Evolutionary conservation across 768 basidiomycete species (phyloP).

Genomic region (Neoboletus subvelutipes): DNA sequence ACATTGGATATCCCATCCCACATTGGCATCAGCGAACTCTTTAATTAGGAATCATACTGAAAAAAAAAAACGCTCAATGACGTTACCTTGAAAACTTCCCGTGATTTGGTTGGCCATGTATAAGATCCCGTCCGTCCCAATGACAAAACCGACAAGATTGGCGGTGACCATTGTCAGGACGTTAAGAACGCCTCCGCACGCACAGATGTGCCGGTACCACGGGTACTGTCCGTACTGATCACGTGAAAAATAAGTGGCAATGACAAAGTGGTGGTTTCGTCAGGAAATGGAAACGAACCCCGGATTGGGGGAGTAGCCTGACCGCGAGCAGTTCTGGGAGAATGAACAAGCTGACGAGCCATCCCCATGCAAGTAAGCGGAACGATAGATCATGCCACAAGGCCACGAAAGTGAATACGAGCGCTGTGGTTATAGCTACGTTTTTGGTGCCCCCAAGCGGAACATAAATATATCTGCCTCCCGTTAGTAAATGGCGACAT

Average conservation of each 20-base stretch:
- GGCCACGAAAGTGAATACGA: slow-evolving; percentile 95
- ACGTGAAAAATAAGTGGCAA: slow-evolving; percentile 2
- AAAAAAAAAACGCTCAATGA: neutral
- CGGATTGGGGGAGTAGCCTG: slow-evolving; percentile 57
- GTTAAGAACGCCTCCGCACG: slow-evolving; percentile 79
- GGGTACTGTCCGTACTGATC: slow-evolving; percentile 58
- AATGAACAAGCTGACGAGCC: slow-evolving; percentile 91
- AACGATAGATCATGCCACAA: slow-evolving; percentile 96
- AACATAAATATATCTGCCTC: slow-evolving; percentile 84
- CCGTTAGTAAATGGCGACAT: neutral
- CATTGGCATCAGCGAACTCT: neutral
- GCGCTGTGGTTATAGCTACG: slow-evolving; percentile 58
- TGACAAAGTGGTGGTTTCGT: neutral
- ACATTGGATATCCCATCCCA: neutral
- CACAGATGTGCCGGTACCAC: slow-evolving; percentile 90
- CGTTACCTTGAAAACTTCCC: slow-evolving; percentile 63
- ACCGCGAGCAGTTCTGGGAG: slow-evolving; percentile 75
- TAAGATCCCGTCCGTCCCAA: slow-evolving; percentile 77
- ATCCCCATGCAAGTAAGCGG: slow-evolving; percentile 90
- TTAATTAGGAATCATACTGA: slow-evolving; percentile 1
- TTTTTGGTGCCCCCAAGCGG: slow-evolving; percentile 78
- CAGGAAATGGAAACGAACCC: slow-evolving; percentile 42
- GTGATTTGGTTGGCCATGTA: slow-evolving; percentile 65
- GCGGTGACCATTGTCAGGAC: slow-evolving; percentile 87
- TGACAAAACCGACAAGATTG: slow-evolving; percentile 93